These are phyloP conservation scores for Cercospora beticola DNA, from an alignment of 2,329 filamentous ascomycete species.

Conservation along the genomic window DNA sequence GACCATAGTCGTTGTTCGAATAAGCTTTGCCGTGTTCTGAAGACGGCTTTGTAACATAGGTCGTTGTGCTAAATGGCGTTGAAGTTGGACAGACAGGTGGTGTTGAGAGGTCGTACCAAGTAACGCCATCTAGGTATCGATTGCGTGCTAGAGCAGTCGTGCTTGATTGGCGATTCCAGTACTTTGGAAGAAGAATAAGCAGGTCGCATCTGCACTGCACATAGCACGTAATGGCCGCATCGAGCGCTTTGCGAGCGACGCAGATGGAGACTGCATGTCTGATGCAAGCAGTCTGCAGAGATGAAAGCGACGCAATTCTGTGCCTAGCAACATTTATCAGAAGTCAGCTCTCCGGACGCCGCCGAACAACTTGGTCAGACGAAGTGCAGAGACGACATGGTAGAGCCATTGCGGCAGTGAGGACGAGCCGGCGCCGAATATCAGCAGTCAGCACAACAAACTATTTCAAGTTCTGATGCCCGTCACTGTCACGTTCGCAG, in stretches of 20 bases:
- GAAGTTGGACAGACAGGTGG: neutral
- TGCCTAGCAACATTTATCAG: neutral
- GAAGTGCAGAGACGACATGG: neutral
- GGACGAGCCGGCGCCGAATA: neutral
- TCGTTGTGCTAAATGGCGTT: neutral
- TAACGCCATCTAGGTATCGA: slow-evolving; percentile 8
- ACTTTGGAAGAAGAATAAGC: neutral
- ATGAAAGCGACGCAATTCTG: neutral
- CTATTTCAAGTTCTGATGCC: neutral
- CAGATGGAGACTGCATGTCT: neutral
- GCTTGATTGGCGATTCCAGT: neutral
- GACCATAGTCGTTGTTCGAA: slow-evolving; percentile 31
- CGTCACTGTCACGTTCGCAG: neutral
- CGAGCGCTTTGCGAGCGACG: neutral
- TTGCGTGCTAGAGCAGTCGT: slow-evolving; percentile 5
- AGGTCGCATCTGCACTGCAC: neutral
- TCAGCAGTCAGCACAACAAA: neutral
- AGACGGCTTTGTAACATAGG: neutral
- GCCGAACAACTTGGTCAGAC: neutral
- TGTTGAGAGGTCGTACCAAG: neutral
- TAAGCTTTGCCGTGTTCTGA: neutral
- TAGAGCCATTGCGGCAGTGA: neutral
- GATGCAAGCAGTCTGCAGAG: neutral
- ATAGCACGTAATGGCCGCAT: neutral
- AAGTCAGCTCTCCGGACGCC: neutral